A percentile compares a stretch with the other conserved stretches of the same genome.
Conservation (phyloP, 2,329 filamentous ascomycete species). For the Cladophialophora psammophila region DNA sequence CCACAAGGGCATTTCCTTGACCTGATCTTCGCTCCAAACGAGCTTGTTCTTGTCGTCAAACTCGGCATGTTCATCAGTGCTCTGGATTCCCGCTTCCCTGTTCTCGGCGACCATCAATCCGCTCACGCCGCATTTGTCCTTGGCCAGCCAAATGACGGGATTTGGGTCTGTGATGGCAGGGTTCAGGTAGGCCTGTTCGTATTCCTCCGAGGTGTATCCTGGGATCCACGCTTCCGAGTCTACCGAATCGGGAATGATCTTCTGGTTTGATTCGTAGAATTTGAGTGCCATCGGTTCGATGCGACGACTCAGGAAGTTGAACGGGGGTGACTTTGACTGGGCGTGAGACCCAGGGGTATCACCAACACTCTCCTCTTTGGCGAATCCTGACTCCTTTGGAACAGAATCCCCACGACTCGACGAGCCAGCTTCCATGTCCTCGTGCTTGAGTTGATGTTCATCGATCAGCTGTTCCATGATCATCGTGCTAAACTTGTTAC, state of each 20-base stretch:
- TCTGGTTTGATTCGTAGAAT: constrained; percentile 38
- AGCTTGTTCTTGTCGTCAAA: constrained; percentile 74
- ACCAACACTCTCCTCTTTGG: constrained; percentile 40
- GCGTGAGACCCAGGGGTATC: constrained; percentile 16
- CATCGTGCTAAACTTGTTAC: constrained; percentile 33
- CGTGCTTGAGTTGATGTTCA: constrained; percentile 32
- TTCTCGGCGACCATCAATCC: constrained; percentile 79
- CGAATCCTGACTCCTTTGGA: constrained; percentile 3
- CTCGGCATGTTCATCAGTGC: constrained; percentile 77
- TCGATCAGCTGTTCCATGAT: constrained; percentile 32
- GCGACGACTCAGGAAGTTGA: constrained; percentile 32
- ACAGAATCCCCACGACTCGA: constrained; percentile 31
- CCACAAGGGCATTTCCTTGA: constrained; percentile 34
- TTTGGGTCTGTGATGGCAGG: constrained; percentile 69
- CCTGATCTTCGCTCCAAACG: constrained; percentile 64
- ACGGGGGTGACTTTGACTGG: constrained; percentile 38
- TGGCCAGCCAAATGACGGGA: constrained; percentile 81
- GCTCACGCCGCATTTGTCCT: constrained; percentile 76
- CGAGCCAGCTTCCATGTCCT: constrained; percentile 25
- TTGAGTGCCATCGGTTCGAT: constrained; percentile 31
- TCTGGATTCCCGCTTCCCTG: constrained; percentile 68
- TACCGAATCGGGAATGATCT: constrained; percentile 69
- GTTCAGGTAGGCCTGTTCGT: constrained; percentile 74
- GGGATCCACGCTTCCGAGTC: constrained; percentile 69
- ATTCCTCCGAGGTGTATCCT: constrained; percentile 68